Conservation (phyloP, 2,329 filamentous ascomycete species). For the Apiospora malaysiana region DNA sequence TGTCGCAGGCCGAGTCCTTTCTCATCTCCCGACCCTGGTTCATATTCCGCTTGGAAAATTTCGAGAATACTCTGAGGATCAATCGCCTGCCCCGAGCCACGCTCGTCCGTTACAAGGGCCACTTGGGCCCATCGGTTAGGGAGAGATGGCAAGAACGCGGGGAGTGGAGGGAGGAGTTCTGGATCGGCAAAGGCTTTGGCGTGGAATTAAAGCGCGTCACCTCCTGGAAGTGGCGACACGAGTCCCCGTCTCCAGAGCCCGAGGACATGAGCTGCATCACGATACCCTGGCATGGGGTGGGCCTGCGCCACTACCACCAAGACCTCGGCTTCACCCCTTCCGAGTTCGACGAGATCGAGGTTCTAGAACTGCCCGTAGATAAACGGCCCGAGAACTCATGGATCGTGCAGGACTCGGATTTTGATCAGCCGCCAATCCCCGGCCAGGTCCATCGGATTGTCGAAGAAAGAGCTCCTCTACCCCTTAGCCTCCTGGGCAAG, state of each 20-base stretch:
- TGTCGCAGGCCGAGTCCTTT: conserved; percentile 26
- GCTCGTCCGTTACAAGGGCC: not conserved
- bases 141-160: conserved; percentile 28
- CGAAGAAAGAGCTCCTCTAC: not conserved
- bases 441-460: not conserved
- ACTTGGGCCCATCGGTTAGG: conserved; percentile 20
- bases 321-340: conserved; percentile 31
- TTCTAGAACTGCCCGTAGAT: conserved; percentile 21
- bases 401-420: conserved; percentile 16
- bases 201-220: not conserved
- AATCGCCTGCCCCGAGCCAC: conserved; percentile 21
- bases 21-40: conserved; percentile 32
- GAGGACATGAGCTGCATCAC: conserved; percentile 24
- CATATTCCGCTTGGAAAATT: conserved; percentile 27
- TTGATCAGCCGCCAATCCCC: not conserved
- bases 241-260: conserved; percentile 30
- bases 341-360: conserved; percentile 31
- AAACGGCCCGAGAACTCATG: conserved; percentile 23
- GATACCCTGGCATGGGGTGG: conserved; percentile 21
- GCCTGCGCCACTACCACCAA: conserved; percentile 21
- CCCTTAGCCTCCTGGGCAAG: too few relatives aligned
- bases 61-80: conserved; percentile 27
- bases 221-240: conserved; percentile 31
- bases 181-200: not conserved
- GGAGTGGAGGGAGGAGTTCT: conserved; percentile 26